These are phyloP conservation scores for Paraphysoderma sedebokerense DNA, from an alignment of 371 early-diverging fungal species.

Conservation along the genomic window DNA sequence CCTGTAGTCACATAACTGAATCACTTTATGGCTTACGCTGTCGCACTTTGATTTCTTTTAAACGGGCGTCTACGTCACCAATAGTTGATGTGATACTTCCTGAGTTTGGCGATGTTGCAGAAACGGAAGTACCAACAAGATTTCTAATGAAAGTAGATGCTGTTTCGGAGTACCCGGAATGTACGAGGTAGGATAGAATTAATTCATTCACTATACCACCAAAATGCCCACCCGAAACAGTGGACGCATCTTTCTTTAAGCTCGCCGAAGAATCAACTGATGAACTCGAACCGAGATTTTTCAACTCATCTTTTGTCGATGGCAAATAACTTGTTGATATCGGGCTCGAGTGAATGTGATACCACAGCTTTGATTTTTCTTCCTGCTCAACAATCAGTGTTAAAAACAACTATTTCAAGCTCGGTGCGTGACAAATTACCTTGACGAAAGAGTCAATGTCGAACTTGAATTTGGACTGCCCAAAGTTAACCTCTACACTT, in stretches of 20 bases:
- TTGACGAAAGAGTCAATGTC: conserved; percentile 69
- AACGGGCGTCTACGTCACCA: background rate
- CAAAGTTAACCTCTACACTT: conserved; percentile 77
- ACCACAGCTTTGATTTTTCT: no score
- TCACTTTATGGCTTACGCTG: background rate
- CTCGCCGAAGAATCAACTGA: no score
- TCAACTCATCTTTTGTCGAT: no score
- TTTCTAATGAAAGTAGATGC: background rate
- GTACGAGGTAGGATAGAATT: background rate
- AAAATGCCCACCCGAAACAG: no score
- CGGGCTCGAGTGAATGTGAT: no score
- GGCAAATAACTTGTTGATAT: no score
- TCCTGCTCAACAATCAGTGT: no score
- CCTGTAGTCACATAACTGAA: background rate
- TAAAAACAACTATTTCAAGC: no score
- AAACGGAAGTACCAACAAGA: background rate
- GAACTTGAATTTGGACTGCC: conserved; percentile 59
- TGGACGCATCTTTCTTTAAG: no score
- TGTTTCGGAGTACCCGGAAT: background rate
- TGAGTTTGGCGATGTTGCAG: background rate
- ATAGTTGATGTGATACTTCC: background rate
- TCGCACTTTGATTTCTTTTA: background rate
- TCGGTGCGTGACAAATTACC: no score
- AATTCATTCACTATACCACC: no score
- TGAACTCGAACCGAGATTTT: no score